Conservation (phyloP, 1,284 basidiomycete genomes). For the Albatrellus sp. region DNA sequence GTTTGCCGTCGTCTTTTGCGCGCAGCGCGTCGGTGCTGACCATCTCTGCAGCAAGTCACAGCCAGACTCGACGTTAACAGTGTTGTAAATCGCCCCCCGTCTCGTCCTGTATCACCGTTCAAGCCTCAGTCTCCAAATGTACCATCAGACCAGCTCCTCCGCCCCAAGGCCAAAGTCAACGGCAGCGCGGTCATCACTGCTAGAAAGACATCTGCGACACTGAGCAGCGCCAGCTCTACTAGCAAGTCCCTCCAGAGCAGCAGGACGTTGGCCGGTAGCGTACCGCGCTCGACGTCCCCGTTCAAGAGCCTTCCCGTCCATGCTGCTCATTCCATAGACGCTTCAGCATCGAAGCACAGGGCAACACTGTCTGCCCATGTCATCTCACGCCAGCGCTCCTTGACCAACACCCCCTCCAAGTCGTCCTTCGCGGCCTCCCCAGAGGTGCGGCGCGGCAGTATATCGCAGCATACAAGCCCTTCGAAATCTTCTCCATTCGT, state of each 20-base stretch:
- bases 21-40: constrained; percentile 13
- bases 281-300: constrained; percentile 29
- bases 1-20: constrained; percentile 7
- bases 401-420: constrained; percentile 12
- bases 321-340: constrained; percentile 11
- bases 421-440: constrained; percentile 14
- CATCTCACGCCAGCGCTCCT: constrained; percentile 23
- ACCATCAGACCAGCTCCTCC: constrained; percentile 16
- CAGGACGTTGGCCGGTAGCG: no score
- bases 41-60: constrained; percentile 17
- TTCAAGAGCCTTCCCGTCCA: constrained; percentile 18
- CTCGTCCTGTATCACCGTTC: constrained; percentile 38
- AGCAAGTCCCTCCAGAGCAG: constrained; percentile 1
- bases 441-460: constrained; percentile 21
- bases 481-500: background rate
- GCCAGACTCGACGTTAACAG: constrained; percentile 19
- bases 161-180: constrained; percentile 52
- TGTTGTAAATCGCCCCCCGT: constrained; percentile 13
- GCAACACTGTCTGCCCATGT: constrained; percentile 10
- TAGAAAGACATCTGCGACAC: constrained; percentile 25
- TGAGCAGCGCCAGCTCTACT: constrained; percentile 16
- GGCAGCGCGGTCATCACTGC: constrained; percentile 31
- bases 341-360: constrained; percentile 19
- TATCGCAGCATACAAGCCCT: constrained; percentile 18
- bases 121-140: constrained; percentile 23